Evolutionary conservation across 306 rosid species (phyloP).

Genomic region (Pachyrhizus erosus): DNA sequence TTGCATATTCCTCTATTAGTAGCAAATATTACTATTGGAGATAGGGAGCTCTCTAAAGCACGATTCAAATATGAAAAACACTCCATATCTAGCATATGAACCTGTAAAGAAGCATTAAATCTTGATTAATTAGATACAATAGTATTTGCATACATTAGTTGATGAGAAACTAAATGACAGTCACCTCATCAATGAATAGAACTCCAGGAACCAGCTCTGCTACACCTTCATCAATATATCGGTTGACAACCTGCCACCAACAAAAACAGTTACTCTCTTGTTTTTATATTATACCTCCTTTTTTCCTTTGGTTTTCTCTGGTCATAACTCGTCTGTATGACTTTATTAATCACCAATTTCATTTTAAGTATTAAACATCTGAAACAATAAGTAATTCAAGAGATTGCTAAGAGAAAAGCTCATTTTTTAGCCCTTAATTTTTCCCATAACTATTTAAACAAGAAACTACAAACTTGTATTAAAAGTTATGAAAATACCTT

Average conservation of each 20-base stretch:
- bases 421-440: background rate
- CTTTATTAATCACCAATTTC: slow-evolving; percentile 9
- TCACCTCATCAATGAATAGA: slow-evolving; percentile 81
- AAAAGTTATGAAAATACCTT: slow-evolving; percentile 60
- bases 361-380: slow-evolving; percentile 1
- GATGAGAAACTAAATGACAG: background rate
- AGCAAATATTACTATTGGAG: slow-evolving; percentile 97
- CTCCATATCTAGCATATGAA: slow-evolving; percentile 97
- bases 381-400: slow-evolving; percentile 5
- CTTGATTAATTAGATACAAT: slow-evolving; percentile 19
- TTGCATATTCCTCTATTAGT: slow-evolving; percentile 97
- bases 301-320: slow-evolving; percentile 3
- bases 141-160: slow-evolving; percentile 10
- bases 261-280: background rate
- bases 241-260: slow-evolving; percentile 82
- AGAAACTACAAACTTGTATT: background rate
- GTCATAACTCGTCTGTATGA: background rate
- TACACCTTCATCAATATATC: slow-evolving; percentile 94
- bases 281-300: background rate
- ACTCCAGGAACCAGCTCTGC: slow-evolving; percentile 99
- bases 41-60: slow-evolving; percentile 94
- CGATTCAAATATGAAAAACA: slow-evolving; percentile 95
- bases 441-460: slow-evolving; percentile 15
- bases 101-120: slow-evolving; percentile 56
- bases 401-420: slow-evolving; percentile 8